Evolutionary conservation across 2,329 filamentous ascomycete species (phyloP).

Genomic region (Fusarium devonianum): DNA sequence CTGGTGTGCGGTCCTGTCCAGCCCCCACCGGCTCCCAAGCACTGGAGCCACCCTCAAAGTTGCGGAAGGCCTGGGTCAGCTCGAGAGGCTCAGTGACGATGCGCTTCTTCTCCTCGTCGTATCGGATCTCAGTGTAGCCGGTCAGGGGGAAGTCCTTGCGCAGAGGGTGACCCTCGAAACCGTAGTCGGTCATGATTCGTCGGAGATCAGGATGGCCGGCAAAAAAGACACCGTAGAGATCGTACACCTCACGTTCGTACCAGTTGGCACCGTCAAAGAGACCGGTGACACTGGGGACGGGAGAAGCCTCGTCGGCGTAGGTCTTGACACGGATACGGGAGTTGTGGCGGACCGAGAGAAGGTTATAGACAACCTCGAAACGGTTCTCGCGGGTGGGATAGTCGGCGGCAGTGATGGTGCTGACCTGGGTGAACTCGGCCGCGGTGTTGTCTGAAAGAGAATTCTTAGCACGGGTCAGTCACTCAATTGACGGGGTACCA

Average conservation of each 20-base stretch:
- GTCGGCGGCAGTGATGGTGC: slow-evolving; percentile 92
- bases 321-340: slow-evolving; percentile 97
- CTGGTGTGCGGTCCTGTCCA: slow-evolving; percentile 81
- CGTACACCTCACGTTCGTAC: slow-evolving; percentile 98
- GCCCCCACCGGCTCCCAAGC: slow-evolving; percentile 71
- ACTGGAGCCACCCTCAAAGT: slow-evolving; percentile 89
- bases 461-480: slow-evolving; percentile 15
- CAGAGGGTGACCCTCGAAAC: slow-evolving; percentile 96
- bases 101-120: slow-evolving; percentile 99
- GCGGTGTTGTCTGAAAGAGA: slow-evolving; percentile 79
- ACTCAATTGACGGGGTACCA: slow-evolving; percentile 31
- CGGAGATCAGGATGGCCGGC: slow-evolving; percentile 92
- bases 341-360: slow-evolving; percentile 95
- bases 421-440: slow-evolving; percentile 94
- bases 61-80: slow-evolving; percentile 97
- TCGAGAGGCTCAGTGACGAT: slow-evolving; percentile 98
- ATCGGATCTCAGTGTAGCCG: slow-evolving; percentile 96
- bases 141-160: slow-evolving; percentile 98
- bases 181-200: slow-evolving; percentile 99
- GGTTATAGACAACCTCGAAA: slow-evolving; percentile 98
- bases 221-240: slow-evolving; percentile 98
- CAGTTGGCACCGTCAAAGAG: slow-evolving; percentile 97
- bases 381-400: slow-evolving; percentile 95
- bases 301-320: slow-evolving; percentile 94
- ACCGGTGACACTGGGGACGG: slow-evolving; percentile 85